Evolutionary conservation across 345 rosid species (phyloP).

Genomic region (Eucalyptus decipiens): DNA sequence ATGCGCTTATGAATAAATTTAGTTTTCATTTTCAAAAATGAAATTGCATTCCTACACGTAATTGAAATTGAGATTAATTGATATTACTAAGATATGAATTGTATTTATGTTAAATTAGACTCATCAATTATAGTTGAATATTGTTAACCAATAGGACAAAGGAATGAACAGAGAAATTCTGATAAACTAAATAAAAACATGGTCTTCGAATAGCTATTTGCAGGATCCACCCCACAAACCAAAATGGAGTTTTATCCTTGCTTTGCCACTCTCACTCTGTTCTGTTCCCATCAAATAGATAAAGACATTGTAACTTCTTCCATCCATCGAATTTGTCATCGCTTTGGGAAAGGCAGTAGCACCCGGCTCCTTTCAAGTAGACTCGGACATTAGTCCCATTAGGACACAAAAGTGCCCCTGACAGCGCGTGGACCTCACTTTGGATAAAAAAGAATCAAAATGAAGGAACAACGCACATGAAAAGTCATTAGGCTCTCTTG

Average conservation of each 20-base stretch:
- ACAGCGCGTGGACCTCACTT: not conserved
- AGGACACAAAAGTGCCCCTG: fast-evolving
- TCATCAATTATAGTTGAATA: not conserved
- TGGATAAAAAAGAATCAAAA: not conserved
- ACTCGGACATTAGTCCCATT: not conserved
- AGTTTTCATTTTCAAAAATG: not conserved
- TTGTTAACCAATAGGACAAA: not conserved
- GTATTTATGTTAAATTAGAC: not conserved
- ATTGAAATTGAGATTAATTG: too few species aligned
- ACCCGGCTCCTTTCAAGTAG: not conserved
- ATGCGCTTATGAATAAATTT: not conserved
- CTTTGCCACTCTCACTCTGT: not conserved
- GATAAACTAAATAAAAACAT: not conserved
- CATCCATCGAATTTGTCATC: not conserved
- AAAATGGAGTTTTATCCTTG: not conserved
- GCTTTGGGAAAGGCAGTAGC: not conserved
- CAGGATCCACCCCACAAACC: not conserved
- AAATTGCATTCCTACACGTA: not conserved
- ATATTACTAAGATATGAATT: not conserved
- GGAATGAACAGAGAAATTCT: not conserved
- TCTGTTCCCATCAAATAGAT: not conserved
- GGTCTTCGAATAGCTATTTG: not conserved
- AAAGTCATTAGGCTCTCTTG: not conserved
- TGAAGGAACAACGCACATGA: not conserved
- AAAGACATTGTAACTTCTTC: not conserved